Conservation (phyloP, 805 yeast genomes). For the Yarrowia sp. region DNA sequence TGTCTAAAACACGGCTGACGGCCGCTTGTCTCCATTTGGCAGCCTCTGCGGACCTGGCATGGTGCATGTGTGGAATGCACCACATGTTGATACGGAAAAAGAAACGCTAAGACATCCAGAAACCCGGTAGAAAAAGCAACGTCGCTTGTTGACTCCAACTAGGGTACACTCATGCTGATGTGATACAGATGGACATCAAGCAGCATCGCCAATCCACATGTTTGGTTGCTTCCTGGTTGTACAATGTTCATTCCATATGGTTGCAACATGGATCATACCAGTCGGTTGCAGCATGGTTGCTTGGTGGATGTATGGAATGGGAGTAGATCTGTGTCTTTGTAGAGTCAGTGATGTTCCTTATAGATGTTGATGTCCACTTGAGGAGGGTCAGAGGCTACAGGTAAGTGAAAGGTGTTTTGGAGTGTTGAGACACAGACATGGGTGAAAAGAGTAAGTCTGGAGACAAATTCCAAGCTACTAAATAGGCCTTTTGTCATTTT, state of each 20-base stretch:
- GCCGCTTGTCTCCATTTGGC: background rate
- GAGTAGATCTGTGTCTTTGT: too few species aligned
- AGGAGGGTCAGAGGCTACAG: too few species aligned
- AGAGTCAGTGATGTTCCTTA: too few species aligned
- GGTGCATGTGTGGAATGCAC: constrained; percentile 27
- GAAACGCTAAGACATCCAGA: background rate
- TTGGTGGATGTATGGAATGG: background rate
- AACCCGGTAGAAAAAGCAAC: background rate
- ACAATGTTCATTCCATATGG: background rate
- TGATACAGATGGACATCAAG: background rate
- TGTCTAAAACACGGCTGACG: background rate
- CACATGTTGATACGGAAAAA: constrained; percentile 2
- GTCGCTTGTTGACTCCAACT: background rate
- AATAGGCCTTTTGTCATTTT: too few species aligned
- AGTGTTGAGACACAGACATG: too few species aligned
- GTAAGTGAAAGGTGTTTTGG: too few species aligned
- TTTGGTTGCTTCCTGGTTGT: background rate
- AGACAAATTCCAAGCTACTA: too few species aligned
- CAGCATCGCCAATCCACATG: constrained; percentile 1
- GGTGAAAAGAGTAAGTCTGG: too few species aligned
- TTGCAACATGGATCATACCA: background rate
- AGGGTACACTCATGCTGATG: background rate
- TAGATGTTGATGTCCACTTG: too few species aligned
- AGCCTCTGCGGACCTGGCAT: constrained; percentile 19
- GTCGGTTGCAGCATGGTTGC: background rate